phyloP scores from a whole-genome alignment of 768 basidiomycete genomes.

The Termitomyces bulborhizus region DNA sequence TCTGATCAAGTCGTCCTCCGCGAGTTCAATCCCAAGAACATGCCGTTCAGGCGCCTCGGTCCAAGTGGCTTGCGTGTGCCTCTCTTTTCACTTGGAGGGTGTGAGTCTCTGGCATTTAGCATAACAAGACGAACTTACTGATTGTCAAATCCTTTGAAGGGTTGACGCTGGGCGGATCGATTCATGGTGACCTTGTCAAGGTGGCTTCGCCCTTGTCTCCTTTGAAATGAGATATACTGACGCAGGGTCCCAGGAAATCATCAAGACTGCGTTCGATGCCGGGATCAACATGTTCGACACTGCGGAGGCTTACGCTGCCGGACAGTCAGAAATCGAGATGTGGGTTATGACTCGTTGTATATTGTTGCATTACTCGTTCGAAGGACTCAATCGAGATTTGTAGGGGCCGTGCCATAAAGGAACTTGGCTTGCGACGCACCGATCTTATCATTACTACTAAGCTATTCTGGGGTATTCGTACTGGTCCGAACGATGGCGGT shows the following conservation, averaged over 20 bases:
- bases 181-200: constrained; percentile 68
- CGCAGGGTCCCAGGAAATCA: constrained; percentile 52
- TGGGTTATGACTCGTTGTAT: constrained; percentile 17
- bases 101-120: constrained; percentile 21
- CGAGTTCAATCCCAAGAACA: constrained; percentile 46
- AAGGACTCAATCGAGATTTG: neutral
- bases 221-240: neutral
- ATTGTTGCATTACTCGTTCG: neutral
- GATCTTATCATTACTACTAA: constrained; percentile 78
- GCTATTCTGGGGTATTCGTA: constrained; percentile 65
- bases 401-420: constrained; percentile 69
- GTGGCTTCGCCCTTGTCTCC: constrained; percentile 18
- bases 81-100: constrained; percentile 64
- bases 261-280: constrained; percentile 69
- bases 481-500: constrained; percentile 52
- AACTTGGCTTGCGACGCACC: constrained; percentile 56
- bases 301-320: constrained; percentile 60
- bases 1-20: constrained; percentile 8
- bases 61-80: constrained; percentile 40
- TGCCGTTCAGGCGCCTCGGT: constrained; percentile 56
- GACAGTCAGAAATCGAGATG: constrained; percentile 74
- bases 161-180: constrained; percentile 61
- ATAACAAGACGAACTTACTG: neutral
- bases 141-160: constrained; percentile 13
- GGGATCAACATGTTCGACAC: constrained; percentile 77